A percentile compares a stretch with the other conserved stretches of the same genome.
phyloP scores from a whole-genome alignment of 192 early-diverging fungal species.

The Gigaspora rosea region DNA sequence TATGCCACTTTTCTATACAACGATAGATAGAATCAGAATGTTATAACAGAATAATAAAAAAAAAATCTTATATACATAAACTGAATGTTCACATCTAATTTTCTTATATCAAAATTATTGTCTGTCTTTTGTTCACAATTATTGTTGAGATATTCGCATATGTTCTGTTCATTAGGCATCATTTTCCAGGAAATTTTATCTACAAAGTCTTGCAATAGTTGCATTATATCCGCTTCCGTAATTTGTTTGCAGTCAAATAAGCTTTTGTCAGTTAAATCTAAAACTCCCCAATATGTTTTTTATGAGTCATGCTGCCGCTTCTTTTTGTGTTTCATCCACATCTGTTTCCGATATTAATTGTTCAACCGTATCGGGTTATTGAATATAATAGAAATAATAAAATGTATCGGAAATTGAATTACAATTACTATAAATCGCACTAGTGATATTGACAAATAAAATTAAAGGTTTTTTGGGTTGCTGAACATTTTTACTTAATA shows the following conservation, averaged over 20 bases:
- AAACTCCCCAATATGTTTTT: slow-evolving; percentile 23
- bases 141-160: slow-evolving; percentile 11
- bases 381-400: background rate
- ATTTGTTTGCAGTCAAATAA: slow-evolving; percentile 25
- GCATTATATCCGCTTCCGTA: slow-evolving; percentile 11
- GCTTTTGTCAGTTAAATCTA: slow-evolving; percentile 21
- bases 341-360: too few species aligned
- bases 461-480: too few species aligned
- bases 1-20: slow-evolving; percentile 17
- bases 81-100: slow-evolving; percentile 19
- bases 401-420: slow-evolving; percentile 17
- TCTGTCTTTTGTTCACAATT: slow-evolving; percentile 10
- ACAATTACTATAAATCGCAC: background rate
- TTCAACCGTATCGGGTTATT: too few species aligned
- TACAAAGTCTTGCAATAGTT: slow-evolving; percentile 22
- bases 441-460: too few species aligned
- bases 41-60: slow-evolving; percentile 9
- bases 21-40: background rate
- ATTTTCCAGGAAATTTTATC: slow-evolving; percentile 21
- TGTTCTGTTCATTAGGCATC: slow-evolving; percentile 14
- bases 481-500: too few species aligned
- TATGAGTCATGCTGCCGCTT: too few species aligned
- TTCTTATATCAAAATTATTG: slow-evolving; percentile 3
- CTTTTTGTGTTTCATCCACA: too few species aligned
- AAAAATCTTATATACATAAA: slow-evolving; percentile 27